Base-by-base conservation (phyloP, 495 filamentous ascomycete species). In the Hypoxylon cercidicola region DNA sequence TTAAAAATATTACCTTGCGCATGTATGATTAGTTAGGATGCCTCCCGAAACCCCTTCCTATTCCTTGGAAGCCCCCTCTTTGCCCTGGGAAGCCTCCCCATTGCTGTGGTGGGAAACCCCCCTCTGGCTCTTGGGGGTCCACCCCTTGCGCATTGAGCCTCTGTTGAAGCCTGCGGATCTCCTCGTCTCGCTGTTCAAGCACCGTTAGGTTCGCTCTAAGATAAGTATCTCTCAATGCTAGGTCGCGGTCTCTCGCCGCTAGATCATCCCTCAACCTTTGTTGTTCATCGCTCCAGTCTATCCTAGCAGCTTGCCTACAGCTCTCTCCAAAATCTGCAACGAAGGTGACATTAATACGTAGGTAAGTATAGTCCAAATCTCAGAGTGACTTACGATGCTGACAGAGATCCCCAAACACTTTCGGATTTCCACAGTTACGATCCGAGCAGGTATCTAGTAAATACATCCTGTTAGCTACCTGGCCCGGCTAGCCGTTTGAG, bases 391-490 rank as follows among this genome's bases (percentile, higher is more conserved):
- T 23, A 45, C 43, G 43, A 11, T 23, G 7, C 20, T 21, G 4
- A 15, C 43, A 45, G 1, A 21, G 5, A 10, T 12, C 11, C 7
- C 11, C 43, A 3, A 21, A 23, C 19, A 3, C 16, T 7, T 1
- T 8, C 8, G 9, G 10, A 19, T 23, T 10, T 13, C 19, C 43
- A 13, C 43, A 45, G 5, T 4, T 43, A 13, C 43, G 21, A 1
- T 19, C 16, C 44, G 15, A 12, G 45, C 52, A 63, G 23, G 46
- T 35, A 45, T 63, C 60, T 63, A 21, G 20, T 19, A 19, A 44
- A 4, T 40, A 1, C 28, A 46, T 11, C 2, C 7, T 1, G 13
- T 60, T 12, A 60, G 56, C 25, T 28, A 37, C 8, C 9, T 1
- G 34, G 16, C 21, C 15, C 4, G 12, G n/a, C n/a, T 19, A 11